phyloP scores from a whole-genome alignment of 2,329 filamentous ascomycete species.

The Shiraia bambusicola region DNA sequence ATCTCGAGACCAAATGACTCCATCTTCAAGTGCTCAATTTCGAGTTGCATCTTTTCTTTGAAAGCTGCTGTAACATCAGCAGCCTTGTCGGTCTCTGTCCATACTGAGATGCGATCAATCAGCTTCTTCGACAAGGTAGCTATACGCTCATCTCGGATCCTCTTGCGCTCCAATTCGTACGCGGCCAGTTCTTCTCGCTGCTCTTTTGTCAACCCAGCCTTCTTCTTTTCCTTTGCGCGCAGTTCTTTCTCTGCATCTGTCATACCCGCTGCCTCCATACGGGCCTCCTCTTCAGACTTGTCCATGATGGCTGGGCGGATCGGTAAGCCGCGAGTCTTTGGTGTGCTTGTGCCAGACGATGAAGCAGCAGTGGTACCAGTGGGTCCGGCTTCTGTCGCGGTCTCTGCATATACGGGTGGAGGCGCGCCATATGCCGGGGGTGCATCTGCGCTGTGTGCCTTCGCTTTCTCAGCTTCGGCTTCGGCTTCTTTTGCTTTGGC shows the following conservation, averaged over 20 bases:
- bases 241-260: slow-evolving; percentile 74
- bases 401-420: slow-evolving; percentile 50
- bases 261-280: slow-evolving; percentile 64
- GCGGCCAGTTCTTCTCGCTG: slow-evolving; percentile 89
- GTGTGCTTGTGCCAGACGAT: slow-evolving; percentile 49
- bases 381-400: slow-evolving; percentile 37
- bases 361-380: slow-evolving; percentile 37
- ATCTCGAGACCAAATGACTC: slow-evolving; percentile 97
- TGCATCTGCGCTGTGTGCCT: slow-evolving; percentile 33
- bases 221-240: slow-evolving; percentile 84
- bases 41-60: slow-evolving; percentile 88
- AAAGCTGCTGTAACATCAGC: slow-evolving; percentile 83
- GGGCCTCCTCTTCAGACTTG: slow-evolving; percentile 75
- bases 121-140: slow-evolving; percentile 82
- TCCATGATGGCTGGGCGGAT: slow-evolving; percentile 87
- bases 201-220: slow-evolving; percentile 81
- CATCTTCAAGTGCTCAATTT: slow-evolving; percentile 99
- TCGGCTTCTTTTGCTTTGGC: slow-evolving; percentile 48
- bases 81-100: slow-evolving; percentile 95
- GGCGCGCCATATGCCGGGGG: slow-evolving; percentile 44
- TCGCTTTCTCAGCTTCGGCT: slow-evolving; percentile 45
- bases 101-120: slow-evolving; percentile 84
- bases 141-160: slow-evolving; percentile 85
- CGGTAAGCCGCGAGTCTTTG: slow-evolving; percentile 60
- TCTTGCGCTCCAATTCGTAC: slow-evolving; percentile 81